Evolutionary conservation across 2,329 filamentous ascomycete species (phyloP).

Genomic region (Plenodomus lindquistii): DNA sequence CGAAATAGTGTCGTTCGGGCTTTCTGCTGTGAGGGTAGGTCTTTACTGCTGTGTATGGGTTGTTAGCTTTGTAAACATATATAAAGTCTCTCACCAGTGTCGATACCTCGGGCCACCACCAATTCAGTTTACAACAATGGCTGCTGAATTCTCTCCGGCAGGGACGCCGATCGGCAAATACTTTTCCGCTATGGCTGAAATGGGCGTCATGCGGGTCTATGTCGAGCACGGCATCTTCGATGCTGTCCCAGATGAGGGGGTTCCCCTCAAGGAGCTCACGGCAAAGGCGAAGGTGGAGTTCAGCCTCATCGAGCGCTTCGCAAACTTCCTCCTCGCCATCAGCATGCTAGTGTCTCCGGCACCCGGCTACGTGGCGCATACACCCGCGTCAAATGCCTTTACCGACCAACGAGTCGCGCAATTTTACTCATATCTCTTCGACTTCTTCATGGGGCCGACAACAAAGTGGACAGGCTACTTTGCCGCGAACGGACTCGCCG

Average conservation of each 20-base stretch:
- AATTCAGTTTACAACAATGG: conserved; percentile 2
- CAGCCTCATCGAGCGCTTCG: conserved; percentile 6
- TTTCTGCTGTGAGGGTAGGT: no score
- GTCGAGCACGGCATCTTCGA: conserved; percentile 9
- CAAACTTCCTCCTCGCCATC: conserved; percentile 4
- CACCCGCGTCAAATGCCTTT: conserved; percentile 6
- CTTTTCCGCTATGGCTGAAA: conserved; percentile 9
- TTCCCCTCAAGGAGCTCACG: conserved; percentile 4
- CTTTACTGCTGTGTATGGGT: no score
- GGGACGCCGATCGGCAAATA: conserved; percentile 9
- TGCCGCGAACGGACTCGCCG: conserved; percentile 6
- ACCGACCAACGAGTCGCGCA: conserved; percentile 1
- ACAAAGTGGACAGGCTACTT: conserved; percentile 8
- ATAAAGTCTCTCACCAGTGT: no score
- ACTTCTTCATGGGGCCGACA: conserved; percentile 8
- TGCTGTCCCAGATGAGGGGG: conserved; percentile 8
- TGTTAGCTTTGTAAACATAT: no score
- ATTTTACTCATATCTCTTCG: conserved; percentile 11
- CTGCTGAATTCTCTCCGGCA: conserved; percentile 4
- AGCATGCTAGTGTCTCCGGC: conserved; percentile 2
- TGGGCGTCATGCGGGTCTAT: conserved; percentile 8
- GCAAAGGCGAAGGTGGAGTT: conserved; percentile 3
- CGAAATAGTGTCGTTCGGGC: no score
- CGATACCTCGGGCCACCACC: neutral
- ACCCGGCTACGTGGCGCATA: conserved; percentile 8